Percentiles rank a stretch among this genome's conserved stretches.
Evolutionary conservation across 306 rosid species (phyloP).

Genomic region (Lupinus albus): DNA sequence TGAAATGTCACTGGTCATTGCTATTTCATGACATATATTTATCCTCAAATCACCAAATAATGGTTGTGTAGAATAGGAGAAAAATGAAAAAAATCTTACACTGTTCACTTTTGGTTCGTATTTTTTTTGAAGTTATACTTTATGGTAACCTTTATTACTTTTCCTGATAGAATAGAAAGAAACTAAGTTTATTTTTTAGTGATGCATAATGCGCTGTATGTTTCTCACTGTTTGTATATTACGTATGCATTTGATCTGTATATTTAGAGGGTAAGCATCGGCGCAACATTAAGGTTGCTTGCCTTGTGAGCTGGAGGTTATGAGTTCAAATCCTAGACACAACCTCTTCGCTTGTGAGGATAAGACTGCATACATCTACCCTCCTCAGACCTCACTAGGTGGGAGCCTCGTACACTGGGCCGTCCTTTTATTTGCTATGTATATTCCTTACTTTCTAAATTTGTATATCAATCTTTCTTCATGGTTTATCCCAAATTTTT

Average conservation of each 20-base stretch:
- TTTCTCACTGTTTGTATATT: not conserved
- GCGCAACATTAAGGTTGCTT: too few relatives aligned
- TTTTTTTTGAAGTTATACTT: slow-evolving; percentile 25
- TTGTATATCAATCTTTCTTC: slow-evolving; percentile 15
- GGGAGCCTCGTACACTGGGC: too few relatives aligned
- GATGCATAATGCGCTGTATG: slow-evolving; percentile 3
- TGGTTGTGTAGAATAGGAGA: slow-evolving; percentile 1
- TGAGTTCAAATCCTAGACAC: too few relatives aligned
- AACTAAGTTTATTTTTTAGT: not conserved
- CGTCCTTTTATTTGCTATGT: not conserved
- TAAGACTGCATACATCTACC: too few relatives aligned
- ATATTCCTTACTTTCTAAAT: not conserved
- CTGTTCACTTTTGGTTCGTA: slow-evolving; percentile 18
- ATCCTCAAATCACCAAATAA: slow-evolving; percentile 6
- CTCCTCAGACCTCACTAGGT: too few relatives aligned
- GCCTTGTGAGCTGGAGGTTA: too few relatives aligned
- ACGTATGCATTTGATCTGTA: not conserved
- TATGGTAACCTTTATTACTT: slow-evolving; percentile 6
- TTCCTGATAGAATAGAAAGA: slow-evolving; percentile 1
- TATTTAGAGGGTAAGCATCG: too few relatives aligned
- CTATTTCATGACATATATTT: slow-evolving; percentile 25
- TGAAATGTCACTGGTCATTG: slow-evolving; percentile 15
- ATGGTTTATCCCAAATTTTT: slow-evolving; percentile 24
- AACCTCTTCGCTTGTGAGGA: too few relatives aligned
- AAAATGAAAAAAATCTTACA: slow-evolving; percentile 16